Evolutionary conservation across 1,284 basidiomycete species (phyloP).

Genomic region (Cutaneotrichosporon dermatis): DNA sequence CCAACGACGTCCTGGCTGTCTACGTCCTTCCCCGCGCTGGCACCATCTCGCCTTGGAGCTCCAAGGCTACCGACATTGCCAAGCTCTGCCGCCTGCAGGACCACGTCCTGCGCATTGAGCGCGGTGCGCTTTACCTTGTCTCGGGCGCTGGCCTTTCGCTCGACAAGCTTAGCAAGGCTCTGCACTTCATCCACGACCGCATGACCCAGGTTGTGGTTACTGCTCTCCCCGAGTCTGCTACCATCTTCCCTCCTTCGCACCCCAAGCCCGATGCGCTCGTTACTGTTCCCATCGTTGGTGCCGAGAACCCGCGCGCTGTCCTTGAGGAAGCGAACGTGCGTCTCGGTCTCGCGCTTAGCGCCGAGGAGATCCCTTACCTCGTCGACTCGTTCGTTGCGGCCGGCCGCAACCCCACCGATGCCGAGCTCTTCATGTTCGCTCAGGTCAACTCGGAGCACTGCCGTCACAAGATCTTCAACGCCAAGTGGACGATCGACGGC

Average conservation of each 20-base stretch:
- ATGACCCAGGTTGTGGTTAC: slow-evolving; percentile 84
- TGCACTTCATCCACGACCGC: slow-evolving; percentile 78
- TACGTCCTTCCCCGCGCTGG: slow-evolving; percentile 76
- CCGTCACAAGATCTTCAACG: slow-evolving; percentile 99
- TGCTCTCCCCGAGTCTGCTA: slow-evolving; percentile 57
- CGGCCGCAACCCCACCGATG: slow-evolving; percentile 82
- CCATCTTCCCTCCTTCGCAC: slow-evolving; percentile 62
- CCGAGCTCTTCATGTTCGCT: slow-evolving; percentile 99
- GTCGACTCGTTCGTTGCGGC: slow-evolving; percentile 80
- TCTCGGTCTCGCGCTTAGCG: slow-evolving; percentile 83
- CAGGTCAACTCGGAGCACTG: slow-evolving; percentile 99
- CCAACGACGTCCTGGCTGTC: slow-evolving; percentile 52
- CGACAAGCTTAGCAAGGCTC: slow-evolving; percentile 53
- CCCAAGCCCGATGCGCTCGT: slow-evolving; percentile 62
- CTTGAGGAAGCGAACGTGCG: slow-evolving; percentile 75
- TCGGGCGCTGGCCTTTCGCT: slow-evolving; percentile 48
- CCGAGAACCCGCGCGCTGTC: slow-evolving; percentile 55
- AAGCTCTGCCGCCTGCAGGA: slow-evolving; percentile 71
- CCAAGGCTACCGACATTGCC: slow-evolving; percentile 96
- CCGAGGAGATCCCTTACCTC: slow-evolving; percentile 89
- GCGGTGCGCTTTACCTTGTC: slow-evolving; percentile 72
- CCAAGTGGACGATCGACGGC: slow-evolving; percentile 86
- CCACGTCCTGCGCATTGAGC: slow-evolving; percentile 74
- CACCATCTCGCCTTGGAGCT: slow-evolving; percentile 90
- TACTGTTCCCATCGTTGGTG: slow-evolving; percentile 57